Percentiles rank a stretch among this genome's conserved stretches.
These are phyloP conservation scores for Hypoxylon sp. DNA, from an alignment of 2,329 filamentous ascomycete genomes.

Conservation along the genomic window DNA sequence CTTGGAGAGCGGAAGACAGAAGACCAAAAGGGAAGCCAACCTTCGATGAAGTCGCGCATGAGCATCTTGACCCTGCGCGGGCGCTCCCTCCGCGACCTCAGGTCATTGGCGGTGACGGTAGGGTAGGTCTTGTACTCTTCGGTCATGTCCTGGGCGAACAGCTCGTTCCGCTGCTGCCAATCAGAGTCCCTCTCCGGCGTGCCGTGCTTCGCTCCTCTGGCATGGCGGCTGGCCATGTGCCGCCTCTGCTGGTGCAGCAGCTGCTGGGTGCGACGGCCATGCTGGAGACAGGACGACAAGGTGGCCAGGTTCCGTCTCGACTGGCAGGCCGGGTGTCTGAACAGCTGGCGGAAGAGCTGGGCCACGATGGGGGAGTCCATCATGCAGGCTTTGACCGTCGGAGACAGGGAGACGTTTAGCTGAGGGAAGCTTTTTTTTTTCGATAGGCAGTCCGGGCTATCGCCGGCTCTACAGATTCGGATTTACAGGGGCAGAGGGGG, in stretches of 20 bases:
- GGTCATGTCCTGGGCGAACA: slow-evolving; percentile 77
- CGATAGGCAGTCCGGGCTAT: slow-evolving; percentile 25
- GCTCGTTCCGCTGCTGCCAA: slow-evolving; percentile 85
- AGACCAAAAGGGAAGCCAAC: slow-evolving; percentile 53
- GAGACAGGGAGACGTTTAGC: slow-evolving; percentile 24
- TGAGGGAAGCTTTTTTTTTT: slow-evolving; percentile 32
- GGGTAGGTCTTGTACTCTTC: slow-evolving; percentile 85
- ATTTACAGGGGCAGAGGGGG: not conserved
- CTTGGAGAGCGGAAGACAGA: slow-evolving; percentile 7
- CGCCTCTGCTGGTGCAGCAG: slow-evolving; percentile 43
- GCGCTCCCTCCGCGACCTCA: slow-evolving; percentile 76
- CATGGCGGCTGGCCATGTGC: slow-evolving; percentile 42
- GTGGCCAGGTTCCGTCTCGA: slow-evolving; percentile 55
- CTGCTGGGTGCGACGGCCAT: slow-evolving; percentile 50
- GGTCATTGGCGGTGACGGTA: slow-evolving; percentile 80
- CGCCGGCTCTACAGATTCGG: too few relatives aligned
- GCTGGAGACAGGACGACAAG: slow-evolving; percentile 50
- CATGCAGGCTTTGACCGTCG: slow-evolving; percentile 26
- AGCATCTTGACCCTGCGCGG: slow-evolving; percentile 95
- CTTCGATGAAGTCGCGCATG: slow-evolving; percentile 96
- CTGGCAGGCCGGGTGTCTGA: slow-evolving; percentile 74
- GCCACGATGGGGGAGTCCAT: slow-evolving; percentile 87
- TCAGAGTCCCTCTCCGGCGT: slow-evolving; percentile 64
- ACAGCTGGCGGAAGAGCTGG: slow-evolving; percentile 85
- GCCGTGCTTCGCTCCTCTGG: slow-evolving; percentile 40